Conservation (phyloP, 768 basidiomycete species). For the Mycena belliarum region DNA sequence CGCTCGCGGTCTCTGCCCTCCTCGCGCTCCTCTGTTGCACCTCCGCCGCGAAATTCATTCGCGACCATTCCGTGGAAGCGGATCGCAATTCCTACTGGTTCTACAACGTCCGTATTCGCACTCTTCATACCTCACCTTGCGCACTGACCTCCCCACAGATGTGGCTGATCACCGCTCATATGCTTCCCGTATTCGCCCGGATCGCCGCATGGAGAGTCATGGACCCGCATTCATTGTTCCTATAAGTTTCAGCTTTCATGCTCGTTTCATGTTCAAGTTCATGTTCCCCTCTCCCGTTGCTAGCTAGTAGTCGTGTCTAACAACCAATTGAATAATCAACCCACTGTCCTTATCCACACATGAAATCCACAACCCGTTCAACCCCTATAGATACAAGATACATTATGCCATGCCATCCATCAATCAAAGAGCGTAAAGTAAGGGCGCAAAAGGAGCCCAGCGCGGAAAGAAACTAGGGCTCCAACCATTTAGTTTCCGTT, state of each 20-base stretch:
- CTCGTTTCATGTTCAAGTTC: too few species aligned
- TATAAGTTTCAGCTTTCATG: neutral
- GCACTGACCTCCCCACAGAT: neutral
- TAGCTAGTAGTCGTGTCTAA: too few species aligned
- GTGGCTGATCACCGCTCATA: slow-evolving; percentile 7
- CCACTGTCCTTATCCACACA: too few species aligned
- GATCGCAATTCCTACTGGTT: slow-evolving; percentile 21
- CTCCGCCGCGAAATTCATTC: slow-evolving; percentile 14
- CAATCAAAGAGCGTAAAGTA: neutral
- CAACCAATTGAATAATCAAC: too few species aligned
- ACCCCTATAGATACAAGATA: neutral
- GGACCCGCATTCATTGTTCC: neutral
- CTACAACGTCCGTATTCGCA: slow-evolving; percentile 19
- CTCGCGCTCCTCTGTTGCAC: slow-evolving; percentile 8
- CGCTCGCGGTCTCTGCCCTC: slow-evolving; percentile 5
- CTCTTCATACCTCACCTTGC: neutral
- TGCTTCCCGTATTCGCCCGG: slow-evolving; percentile 2
- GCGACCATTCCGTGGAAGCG: slow-evolving; percentile 17
- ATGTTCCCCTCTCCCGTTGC: too few species aligned
- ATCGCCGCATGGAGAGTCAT: neutral
- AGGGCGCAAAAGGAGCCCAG: too few species aligned
- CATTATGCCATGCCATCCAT: neutral
- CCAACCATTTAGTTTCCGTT: too few species aligned
- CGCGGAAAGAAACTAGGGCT: too few species aligned
- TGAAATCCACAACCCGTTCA: too few species aligned